These are phyloP conservation scores for Tuber magnatum DNA, from an alignment of 495 filamentous ascomycete genomes.

Conservation along the genomic window DNA sequence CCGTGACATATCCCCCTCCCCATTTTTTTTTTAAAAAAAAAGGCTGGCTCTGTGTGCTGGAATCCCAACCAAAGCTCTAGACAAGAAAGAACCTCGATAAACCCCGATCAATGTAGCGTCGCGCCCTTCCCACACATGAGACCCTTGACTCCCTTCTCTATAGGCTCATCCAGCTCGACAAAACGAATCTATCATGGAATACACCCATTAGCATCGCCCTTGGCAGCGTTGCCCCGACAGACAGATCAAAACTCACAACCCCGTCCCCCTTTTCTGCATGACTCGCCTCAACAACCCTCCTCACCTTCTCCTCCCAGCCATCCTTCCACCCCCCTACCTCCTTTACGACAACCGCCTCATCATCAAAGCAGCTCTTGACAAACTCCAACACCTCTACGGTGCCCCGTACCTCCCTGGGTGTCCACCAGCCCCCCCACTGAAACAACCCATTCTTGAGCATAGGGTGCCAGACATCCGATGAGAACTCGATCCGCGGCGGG, in stretches of 20 bases:
- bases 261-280: constrained; percentile 22
- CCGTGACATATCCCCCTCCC: not conserved
- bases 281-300: constrained; percentile 17
- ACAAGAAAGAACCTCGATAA: not conserved
- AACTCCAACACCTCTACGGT: constrained; percentile 66
- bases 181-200: constrained; percentile 23
- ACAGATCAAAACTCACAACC: constrained; percentile 15
- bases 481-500: constrained; percentile 78
- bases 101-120: not conserved
- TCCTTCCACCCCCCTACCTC: constrained; percentile 9
- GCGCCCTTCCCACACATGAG: not conserved
- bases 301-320: constrained; percentile 25
- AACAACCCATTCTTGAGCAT: constrained; percentile 85
- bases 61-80: not conserved
- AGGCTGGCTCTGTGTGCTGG: not conserved
- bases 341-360: constrained; percentile 56
- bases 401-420: constrained; percentile 39
- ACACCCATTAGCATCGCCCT: constrained; percentile 9
- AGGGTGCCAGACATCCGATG: constrained; percentile 89
- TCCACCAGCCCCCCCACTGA: constrained; percentile 50
- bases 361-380: constrained; percentile 71
- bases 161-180: constrained; percentile 12
- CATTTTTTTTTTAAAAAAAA: too few species aligned
- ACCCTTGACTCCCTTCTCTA: constrained; percentile 13
- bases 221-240: not conserved